Base-by-base conservation (phyloP, 768 basidiomycete genomes). In the Cytidiella melzeri region DNA sequence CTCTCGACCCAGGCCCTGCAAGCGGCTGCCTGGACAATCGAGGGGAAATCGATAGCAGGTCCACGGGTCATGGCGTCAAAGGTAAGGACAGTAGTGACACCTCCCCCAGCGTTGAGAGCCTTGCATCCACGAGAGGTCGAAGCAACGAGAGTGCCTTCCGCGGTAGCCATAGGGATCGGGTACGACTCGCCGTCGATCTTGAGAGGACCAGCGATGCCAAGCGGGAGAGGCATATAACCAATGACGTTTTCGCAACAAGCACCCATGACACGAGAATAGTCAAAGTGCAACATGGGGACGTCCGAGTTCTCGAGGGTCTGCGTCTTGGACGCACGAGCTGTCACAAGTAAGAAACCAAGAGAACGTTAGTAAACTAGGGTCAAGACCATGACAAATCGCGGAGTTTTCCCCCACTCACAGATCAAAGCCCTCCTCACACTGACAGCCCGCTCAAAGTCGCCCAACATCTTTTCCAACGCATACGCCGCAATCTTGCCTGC, bases 191-290 rank as follows among this genome's bases (percentile, higher is more conserved):
- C 92, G 59, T 99, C 95, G 61, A 99, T 78, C 39, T 80, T 88
- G 28, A 99, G 81, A 2, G 96, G 96, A 2, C 96, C 96, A 13
- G 96, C 96, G 52, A 98, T 86, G 57, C 96, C 96, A 45, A 98
- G 83, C 0, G 96, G 96, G 30, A 99, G 68, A 37, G 95, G 96
- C 65, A 97, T 92, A 66, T 90, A 99, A 26, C 96, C 96, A 42
- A 98, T 81, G 44, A 99, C 96, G 66, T 99, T 98, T 70, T 99
- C 96, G 69, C 96, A 99, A 70, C 95, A 99, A 9, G 95, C 93
- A 50, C 94, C 95, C 46, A 92, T 77, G 26, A 99, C 93, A 9
- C 87, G 82, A 34, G 86, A 83, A 70, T 97, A 99, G 67, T 98
- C 94, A 66, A 96, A 99, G 64, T 84, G 71, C 19, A 76, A 62